phyloP scores from a whole-genome alignment of 345 rosid species.

The Salix purpurea region DNA sequence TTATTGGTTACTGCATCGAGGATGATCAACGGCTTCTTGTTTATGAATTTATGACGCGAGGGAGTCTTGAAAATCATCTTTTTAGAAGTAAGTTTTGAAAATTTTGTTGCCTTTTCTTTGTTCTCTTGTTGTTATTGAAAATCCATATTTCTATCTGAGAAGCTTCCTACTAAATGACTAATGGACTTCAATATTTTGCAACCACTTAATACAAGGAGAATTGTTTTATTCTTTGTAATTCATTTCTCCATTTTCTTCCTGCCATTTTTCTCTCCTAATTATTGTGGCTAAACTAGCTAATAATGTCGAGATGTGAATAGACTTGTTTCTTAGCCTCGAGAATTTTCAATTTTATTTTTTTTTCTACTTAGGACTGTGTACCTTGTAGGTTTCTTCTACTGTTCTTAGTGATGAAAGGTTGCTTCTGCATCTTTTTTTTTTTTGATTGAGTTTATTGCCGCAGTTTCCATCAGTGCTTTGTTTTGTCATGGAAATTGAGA shows the following conservation, averaged over 20 bases:
- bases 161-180: background rate
- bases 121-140: background rate
- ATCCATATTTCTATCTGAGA: background rate
- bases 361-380: background rate
- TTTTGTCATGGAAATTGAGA: background rate
- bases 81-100: constrained; percentile 26
- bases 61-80: constrained; percentile 35
- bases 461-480: background rate
- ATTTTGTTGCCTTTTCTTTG: background rate
- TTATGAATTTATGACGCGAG: constrained; percentile 33
- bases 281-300: background rate
- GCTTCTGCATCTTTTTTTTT: background rate
- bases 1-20: constrained; percentile 32
- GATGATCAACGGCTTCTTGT: constrained; percentile 32
- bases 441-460: background rate
- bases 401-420: background rate
- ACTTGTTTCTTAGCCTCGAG: background rate
- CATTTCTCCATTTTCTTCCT: background rate
- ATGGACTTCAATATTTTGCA: background rate
- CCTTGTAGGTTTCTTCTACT: background rate
- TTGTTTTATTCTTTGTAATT: background rate
- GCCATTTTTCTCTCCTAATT: background rate
- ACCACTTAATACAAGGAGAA: background rate
- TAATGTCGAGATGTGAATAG: background rate
- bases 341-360: background rate